A percentile compares a stretch with the other conserved stretches of the same genome.
phyloP scores from a whole-genome alignment of 1,284 basidiomycete genomes.

The Rhodotorula sp. region DNA sequence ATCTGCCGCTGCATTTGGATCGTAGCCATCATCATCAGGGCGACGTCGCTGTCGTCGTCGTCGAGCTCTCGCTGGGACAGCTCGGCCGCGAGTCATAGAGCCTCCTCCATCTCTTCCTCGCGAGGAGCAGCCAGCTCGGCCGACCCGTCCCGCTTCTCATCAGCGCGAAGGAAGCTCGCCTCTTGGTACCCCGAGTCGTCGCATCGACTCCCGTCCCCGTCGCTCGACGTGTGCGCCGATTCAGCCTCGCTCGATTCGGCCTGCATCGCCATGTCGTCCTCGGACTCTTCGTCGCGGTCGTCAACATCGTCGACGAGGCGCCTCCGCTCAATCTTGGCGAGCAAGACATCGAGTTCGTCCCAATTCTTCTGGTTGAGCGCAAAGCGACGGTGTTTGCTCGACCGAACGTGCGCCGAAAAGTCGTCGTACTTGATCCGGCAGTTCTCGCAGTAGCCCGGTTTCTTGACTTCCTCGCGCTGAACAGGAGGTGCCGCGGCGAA shows the following conservation, averaged over 20 bases:
- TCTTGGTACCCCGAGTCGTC: conserved; percentile 11
- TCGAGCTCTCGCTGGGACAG: too few relatives aligned
- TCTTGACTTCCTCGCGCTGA: conserved; percentile 63
- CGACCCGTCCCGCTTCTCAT: conserved; percentile 40
- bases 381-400: conserved; percentile 79
- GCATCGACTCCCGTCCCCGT: conserved; percentile 26
- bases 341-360: conserved; percentile 72
- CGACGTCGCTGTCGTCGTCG: too few relatives aligned
- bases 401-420: conserved; percentile 77
- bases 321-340: conserved; percentile 59
- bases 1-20: too few relatives aligned
- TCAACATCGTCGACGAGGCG: conserved; percentile 6
- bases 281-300: conserved; percentile 17
- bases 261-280: conserved; percentile 19
- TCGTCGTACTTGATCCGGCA: conserved; percentile 88
- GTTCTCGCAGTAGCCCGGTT: conserved; percentile 97
- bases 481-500: background rate
- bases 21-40: too few relatives aligned
- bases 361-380: conserved; percentile 80
- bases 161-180: background rate
- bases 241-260: background rate
- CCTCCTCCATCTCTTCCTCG: too few relatives aligned
- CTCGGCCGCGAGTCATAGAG: too few relatives aligned
- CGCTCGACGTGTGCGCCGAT: background rate
- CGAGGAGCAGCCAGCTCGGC: too few relatives aligned